Evolutionary conservation across 306 rosid species (phyloP).

Genomic region (Trifolium pratense): DNA sequence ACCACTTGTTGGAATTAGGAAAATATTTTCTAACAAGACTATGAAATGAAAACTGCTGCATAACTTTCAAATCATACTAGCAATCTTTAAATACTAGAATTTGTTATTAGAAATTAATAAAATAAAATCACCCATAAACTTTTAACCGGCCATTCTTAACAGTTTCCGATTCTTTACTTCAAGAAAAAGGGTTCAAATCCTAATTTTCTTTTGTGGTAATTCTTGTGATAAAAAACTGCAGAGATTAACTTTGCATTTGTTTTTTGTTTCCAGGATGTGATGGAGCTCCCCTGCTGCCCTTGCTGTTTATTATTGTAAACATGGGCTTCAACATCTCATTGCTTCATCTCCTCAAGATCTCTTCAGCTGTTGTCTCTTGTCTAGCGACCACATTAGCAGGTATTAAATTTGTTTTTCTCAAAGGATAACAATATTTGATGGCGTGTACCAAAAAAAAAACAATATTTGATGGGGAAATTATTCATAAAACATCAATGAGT

Average conservation of each 20-base stretch:
- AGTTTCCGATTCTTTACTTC: not conserved
- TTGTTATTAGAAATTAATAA: no score
- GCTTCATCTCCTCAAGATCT: constrained; percentile 86
- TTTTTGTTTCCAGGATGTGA: constrained; percentile 53
- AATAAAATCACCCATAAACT: not conserved
- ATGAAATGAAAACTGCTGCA: not conserved
- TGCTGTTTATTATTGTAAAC: constrained; percentile 50
- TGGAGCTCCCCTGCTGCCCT: constrained; percentile 55
- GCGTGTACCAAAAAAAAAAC: no score
- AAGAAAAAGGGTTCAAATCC: constrained; percentile 9
- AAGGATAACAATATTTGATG: constrained; percentile 20
- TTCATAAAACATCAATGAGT: constrained; percentile 8
- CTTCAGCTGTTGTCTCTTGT: constrained; percentile 86
- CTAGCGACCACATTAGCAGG: constrained; percentile 91
- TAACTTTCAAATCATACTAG: no score
- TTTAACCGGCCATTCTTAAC: not conserved
- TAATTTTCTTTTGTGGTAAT: not conserved
- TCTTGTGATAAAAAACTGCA: constrained; percentile 6
- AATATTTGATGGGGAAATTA: constrained; percentile 23
- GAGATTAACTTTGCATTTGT: constrained; percentile 30
- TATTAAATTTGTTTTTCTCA: constrained; percentile 43
- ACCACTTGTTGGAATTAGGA: not conserved
- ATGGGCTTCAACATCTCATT: constrained; percentile 72
- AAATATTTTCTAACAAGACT: not conserved
- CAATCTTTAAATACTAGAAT: no score